phyloP scores from a whole-genome alignment of 2,329 filamentous ascomycete genomes.

The Pseudocercospora fijiensis region DNA sequence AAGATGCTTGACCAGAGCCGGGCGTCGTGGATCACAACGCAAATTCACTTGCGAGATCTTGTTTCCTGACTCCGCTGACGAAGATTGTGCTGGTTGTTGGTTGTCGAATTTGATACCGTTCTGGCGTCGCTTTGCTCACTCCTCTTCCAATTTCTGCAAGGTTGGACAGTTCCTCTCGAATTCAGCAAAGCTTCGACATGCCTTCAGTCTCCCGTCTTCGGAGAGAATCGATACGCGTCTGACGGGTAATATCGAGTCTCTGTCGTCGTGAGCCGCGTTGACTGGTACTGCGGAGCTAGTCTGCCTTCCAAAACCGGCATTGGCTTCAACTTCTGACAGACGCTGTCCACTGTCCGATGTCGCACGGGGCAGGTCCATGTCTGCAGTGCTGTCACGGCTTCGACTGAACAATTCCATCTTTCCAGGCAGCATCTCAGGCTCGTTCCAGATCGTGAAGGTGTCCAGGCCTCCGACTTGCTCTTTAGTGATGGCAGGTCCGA shows the following conservation, averaged over 20 bases:
- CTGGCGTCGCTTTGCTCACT: not conserved
- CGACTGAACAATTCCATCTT: not conserved
- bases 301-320: not conserved
- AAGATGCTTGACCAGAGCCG: not conserved
- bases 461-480: slow-evolving; percentile 22
- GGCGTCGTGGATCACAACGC: not conserved
- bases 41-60: too few relatives aligned
- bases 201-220: not conserved
- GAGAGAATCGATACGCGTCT: not conserved
- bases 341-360: not conserved
- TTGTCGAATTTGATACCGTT: not conserved
- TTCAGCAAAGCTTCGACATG: not conserved
- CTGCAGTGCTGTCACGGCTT: not conserved
- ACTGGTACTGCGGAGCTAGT: not conserved
- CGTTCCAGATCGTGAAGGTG: slow-evolving; percentile 16
- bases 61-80: not conserved
- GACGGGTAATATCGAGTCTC: not conserved
- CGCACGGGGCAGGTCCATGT: not conserved
- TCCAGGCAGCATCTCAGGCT: not conserved
- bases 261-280: not conserved
- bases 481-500: slow-evolving; percentile 23
- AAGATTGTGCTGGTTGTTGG: not conserved
- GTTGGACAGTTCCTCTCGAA: not conserved
- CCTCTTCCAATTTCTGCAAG: not conserved
- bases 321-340: not conserved